Conservation (phyloP, 2,329 filamentous ascomycete genomes). For the Botryosphaeria dothidea region DNA sequence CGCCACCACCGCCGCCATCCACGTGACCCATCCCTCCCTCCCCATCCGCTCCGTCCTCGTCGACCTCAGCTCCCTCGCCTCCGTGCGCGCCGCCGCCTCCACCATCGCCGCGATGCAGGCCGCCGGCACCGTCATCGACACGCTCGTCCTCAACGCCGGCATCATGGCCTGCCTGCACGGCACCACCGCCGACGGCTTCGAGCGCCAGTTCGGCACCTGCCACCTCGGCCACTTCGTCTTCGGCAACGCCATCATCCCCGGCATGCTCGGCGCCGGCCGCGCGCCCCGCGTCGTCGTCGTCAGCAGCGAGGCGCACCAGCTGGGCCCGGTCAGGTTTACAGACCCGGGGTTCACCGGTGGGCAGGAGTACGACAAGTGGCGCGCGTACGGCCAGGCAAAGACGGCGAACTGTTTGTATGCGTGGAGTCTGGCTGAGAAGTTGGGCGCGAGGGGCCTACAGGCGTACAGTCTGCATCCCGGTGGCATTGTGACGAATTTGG, state of each 20-base stretch:
- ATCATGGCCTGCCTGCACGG: slow-evolving; percentile 34
- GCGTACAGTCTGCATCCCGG: slow-evolving; percentile 36
- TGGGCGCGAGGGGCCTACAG: slow-evolving; percentile 27
- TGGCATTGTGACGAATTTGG: slow-evolving; percentile 28
- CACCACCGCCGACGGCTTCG: slow-evolving; percentile 44
- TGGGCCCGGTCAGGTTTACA: slow-evolving; percentile 21
- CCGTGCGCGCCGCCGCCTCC: slow-evolving; percentile 36
- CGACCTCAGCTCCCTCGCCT: slow-evolving; percentile 39
- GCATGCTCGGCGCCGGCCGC: slow-evolving; percentile 37
- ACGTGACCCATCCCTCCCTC: slow-evolving; percentile 33
- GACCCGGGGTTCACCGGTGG: slow-evolving; percentile 25
- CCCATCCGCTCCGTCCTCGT: slow-evolving; percentile 33
- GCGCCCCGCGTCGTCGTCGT: slow-evolving; percentile 32
- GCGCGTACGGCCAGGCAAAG: slow-evolving; percentile 28
- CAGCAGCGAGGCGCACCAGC: slow-evolving; percentile 25
- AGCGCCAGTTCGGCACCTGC: slow-evolving; percentile 49
- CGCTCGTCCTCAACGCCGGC: slow-evolving; percentile 44
- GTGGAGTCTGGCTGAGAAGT: slow-evolving; percentile 26
- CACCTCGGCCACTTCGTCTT: slow-evolving; percentile 48
- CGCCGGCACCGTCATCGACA: slow-evolving; percentile 39
- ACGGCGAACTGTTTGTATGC: slow-evolving; percentile 31
- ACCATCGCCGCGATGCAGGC: slow-evolving; percentile 23
- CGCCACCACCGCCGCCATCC: slow-evolving; percentile 39
- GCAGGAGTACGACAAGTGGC: slow-evolving; percentile 17
- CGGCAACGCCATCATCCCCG: slow-evolving; percentile 45